Base-by-base conservation (phyloP, 331 rosid genomes). In the Pyracantha coccinea region DNA sequence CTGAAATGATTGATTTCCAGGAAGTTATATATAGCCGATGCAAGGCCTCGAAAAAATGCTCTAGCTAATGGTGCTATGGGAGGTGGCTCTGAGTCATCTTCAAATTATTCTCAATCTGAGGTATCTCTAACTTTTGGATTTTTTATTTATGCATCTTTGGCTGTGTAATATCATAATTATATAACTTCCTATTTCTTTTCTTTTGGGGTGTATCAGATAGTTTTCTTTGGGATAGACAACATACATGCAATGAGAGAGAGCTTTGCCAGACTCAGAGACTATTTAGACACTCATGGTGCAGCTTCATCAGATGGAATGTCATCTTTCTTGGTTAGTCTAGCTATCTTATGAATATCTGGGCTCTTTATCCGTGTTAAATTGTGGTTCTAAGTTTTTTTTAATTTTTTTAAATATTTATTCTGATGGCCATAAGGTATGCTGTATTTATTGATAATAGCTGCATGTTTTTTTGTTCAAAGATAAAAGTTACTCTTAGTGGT, bases 211-310 rank as follows among this genome's bases (percentile, higher is more conserved):
- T 28, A 45, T 75, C 87, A 95, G 99, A 66, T 95, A 64, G 90
- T 95, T 57, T 95, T 90, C 83, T 89, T 95, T 80, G 99, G 99
- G 82, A 90, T 95, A 82, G 99, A 95, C 86, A 95, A 95, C 89
- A 95, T 95, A 73, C 99, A 92, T 82, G 93, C 93, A 8, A 95
- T 95, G 99, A 86, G 99, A 74, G 99, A 95, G n/a, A 95, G 99
- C 87, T 90, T 90, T 83, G 85, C 85, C 78, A 96, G 97, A 82
- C 93, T 95, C 14, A 89, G 97, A 83, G 99, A 95, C 44, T 95
- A 86, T 83, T 78, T 95, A 73, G 97, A 95, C 78, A 89, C 93
- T 69, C 84, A 95, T 84, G 99, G 99, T 9, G 86, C 80, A 71
- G 67, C 92, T 65, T 95, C 99, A 80, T 95, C 99, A 4, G 99